Evolutionary conservation across 768 basidiomycete species (phyloP), one percentile per base, ranked within the genome.

Genomic region (Agrocybe chaxingu): DNA sequence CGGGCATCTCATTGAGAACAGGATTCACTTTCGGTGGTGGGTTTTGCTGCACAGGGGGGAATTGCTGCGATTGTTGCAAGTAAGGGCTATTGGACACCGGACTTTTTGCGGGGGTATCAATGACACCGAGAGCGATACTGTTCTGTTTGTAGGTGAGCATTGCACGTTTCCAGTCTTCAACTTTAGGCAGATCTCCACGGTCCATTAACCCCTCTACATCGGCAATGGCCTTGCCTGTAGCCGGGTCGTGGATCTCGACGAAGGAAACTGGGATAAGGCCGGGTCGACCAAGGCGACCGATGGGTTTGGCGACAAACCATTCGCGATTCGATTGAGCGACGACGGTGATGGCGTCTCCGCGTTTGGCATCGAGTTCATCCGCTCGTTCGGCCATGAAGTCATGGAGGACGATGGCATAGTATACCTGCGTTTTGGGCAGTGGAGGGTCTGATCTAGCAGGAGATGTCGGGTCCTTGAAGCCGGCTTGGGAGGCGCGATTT

Each of bases 141-240:
- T 87, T 92, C 57, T 93, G 91, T 69, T 98, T 98, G 76, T 99
- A 99, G 58, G 78, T 87, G 49, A 94, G 80, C 79, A 98, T 91
- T 16, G 92, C 88, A 60, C 86, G 85, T 68, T 98, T 98, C 97
- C 97, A 99, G 53, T 98, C 95, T 66, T 99, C 97, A n/a, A 99
- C 95, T 56, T 84, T 87, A 19, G 97, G 97, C 13, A 99, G 78
- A 52, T 87, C 87, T 13, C 93, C 94, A 10, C 81, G 79, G 59
- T 93, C 88, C 67, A 98, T 92, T 49, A 97, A 79, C 6, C 76
- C 73, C 19, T 80, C 77, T 4, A 95, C 76, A 55, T 97, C 88
- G 11, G 77, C 71, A 57, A 98, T 76, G 24, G 93, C 76, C 52
- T 81, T 77, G 36, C 88, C 91, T 19, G 97, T 93, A 8, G 81